These are phyloP conservation scores for Endotrypanum monterogeii DNA, from an alignment of 208 protist genomes.

Conservation along the genomic window DNA sequence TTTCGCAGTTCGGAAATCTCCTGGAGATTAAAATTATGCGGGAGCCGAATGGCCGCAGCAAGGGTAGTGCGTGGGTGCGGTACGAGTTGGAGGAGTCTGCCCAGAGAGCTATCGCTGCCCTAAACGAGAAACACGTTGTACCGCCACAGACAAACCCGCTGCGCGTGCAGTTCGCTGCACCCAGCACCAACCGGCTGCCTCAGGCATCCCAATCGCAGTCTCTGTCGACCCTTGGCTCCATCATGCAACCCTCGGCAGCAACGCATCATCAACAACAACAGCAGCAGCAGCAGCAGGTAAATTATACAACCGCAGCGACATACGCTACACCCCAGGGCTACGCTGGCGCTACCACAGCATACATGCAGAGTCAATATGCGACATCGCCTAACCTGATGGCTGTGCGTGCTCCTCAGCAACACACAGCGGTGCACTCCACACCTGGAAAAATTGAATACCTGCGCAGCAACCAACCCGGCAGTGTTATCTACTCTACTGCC, in stretches of 20 bases:
- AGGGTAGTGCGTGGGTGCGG: slow-evolving; percentile 84
- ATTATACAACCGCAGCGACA: slow-evolving; percentile 9
- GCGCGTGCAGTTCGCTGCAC: slow-evolving; percentile 75
- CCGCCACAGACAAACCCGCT: slow-evolving; percentile 84
- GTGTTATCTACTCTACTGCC: slow-evolving; percentile 22
- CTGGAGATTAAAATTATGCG: slow-evolving; percentile 89
- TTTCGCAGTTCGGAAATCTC: slow-evolving; percentile 65
- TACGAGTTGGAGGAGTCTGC: slow-evolving; percentile 71
- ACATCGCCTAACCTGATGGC: slow-evolving; percentile 28
- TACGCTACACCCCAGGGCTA: slow-evolving; percentile 25
- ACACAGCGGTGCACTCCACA: slow-evolving; percentile 21
- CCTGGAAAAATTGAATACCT: slow-evolving; percentile 25
- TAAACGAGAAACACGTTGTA: slow-evolving; percentile 80
- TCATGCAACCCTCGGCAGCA: slow-evolving; percentile 6
- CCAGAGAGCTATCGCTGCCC: slow-evolving; percentile 60
- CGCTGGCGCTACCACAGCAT: slow-evolving; percentile 19
- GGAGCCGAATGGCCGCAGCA: slow-evolving; percentile 70
- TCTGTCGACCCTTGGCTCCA: slow-evolving; percentile 19
- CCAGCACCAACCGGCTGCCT: slow-evolving; percentile 32
- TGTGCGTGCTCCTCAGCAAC: slow-evolving; percentile 20
- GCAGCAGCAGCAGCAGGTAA: slow-evolving; percentile 16
- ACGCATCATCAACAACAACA: slow-evolving; percentile 1
- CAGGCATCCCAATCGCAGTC: slow-evolving; percentile 18
- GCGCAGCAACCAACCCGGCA: slow-evolving; percentile 14
- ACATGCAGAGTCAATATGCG: slow-evolving; percentile 24